Percentiles rank a stretch among this genome's conserved stretches.
phyloP scores from a whole-genome alignment of 176 grass and related monocot species.

The Pontederia crassipes region DNA sequence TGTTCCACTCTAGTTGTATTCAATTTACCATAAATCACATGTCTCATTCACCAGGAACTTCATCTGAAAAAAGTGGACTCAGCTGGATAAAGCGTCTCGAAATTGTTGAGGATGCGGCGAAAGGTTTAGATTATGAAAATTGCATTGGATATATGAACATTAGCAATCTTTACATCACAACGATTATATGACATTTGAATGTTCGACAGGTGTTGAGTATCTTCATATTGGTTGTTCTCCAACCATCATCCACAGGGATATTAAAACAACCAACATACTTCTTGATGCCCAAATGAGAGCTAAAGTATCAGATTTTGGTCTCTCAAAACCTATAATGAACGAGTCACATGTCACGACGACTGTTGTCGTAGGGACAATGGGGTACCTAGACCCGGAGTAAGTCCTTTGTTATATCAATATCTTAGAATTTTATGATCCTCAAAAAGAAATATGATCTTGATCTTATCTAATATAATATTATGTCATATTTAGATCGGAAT shows the following conservation, averaged over 20 bases:
- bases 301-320: constrained; percentile 75
- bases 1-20: background rate
- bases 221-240: constrained; percentile 69
- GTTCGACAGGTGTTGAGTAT: constrained; percentile 60
- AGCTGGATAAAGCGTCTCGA: constrained; percentile 67
- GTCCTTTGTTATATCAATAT: background rate
- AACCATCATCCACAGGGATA: constrained; percentile 3
- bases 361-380: constrained; percentile 62
- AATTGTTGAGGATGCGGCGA: constrained; percentile 62
- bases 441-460: too few species aligned
- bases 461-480: too few species aligned
- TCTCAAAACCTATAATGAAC: constrained; percentile 46
- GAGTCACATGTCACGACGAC: constrained; percentile 49
- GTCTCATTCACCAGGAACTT: background rate
- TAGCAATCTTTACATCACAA: background rate
- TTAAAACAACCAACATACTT: constrained; percentile 89
- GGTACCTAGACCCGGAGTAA: constrained; percentile 79
- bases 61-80: constrained; percentile 46
- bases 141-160: background rate
- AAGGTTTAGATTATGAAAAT: constrained; percentile 22
- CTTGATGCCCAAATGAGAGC: constrained; percentile 66
- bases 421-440: too few species aligned
- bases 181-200: background rate
- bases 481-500: too few species aligned
- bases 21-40: background rate